These are phyloP conservation scores for Sorghum bicolor DNA, from an alignment of 176 grass and related monocot species.

Conservation along the genomic window DNA sequence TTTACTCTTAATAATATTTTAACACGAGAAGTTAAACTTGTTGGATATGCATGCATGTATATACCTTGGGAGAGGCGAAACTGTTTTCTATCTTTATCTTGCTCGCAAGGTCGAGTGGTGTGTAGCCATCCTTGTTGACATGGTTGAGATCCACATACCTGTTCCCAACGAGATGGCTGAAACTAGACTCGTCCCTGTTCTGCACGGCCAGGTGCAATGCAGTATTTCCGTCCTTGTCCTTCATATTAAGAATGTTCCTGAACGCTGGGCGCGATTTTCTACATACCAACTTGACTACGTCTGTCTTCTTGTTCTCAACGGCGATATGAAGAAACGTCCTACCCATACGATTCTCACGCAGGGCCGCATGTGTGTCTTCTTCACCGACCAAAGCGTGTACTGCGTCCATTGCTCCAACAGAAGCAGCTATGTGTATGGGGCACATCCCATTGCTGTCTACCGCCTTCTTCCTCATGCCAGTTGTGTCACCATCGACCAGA, in stretches of 20 bases:
- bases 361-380: too few species aligned
- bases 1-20: too few species aligned
- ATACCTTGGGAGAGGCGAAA: background rate
- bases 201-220: slow-evolving; percentile 11
- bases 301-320: background rate
- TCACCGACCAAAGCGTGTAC: background rate
- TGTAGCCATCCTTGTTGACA: background rate
- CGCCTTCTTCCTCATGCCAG: too few species aligned
- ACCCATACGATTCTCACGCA: background rate
- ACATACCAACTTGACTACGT: background rate
- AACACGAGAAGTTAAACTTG: too few species aligned
- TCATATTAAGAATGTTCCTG: background rate
- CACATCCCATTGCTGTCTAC: background rate
- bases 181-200: background rate
- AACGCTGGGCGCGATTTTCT: background rate
- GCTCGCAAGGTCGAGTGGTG: slow-evolving; percentile 1
- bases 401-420: background rate
- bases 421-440: slow-evolving; percentile 11
- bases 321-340: slow-evolving; percentile 14
- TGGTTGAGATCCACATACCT: background rate
- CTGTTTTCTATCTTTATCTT: background rate
- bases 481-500: background rate
- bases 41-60: too few species aligned
- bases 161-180: background rate
- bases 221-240: background rate